These are phyloP conservation scores for Acacia concinna DNA, from an alignment of 331 rosid species.

Conservation along the genomic window DNA sequence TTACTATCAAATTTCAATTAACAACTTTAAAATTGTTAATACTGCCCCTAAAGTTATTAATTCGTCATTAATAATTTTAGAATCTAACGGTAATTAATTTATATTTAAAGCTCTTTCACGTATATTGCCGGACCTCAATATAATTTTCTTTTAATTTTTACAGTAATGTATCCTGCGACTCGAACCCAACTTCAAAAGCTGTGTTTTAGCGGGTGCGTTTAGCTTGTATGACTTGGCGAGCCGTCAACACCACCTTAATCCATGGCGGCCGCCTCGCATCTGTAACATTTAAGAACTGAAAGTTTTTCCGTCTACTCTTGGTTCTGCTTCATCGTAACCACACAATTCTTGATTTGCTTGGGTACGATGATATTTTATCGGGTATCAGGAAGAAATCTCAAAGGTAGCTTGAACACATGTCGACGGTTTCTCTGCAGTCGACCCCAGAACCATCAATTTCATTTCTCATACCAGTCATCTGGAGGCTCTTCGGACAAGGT, in stretches of 20 bases:
- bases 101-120: too few relatives aligned
- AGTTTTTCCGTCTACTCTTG: neutral
- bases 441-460: constrained; percentile 36
- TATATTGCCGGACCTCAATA: too few relatives aligned
- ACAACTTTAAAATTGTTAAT: too few relatives aligned
- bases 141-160: too few relatives aligned
- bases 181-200: neutral
- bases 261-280: constrained; percentile 7
- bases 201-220: neutral
- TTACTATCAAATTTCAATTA: too few relatives aligned
- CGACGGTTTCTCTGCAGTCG: constrained; percentile 43
- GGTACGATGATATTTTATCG: constrained; percentile 62
- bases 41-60: too few relatives aligned
- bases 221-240: neutral
- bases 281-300: neutral
- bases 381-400: constrained; percentile 48
- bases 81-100: too few relatives aligned
- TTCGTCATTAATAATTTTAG: too few relatives aligned
- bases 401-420: constrained; percentile 44
- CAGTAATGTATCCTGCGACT: too few relatives aligned
- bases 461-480: constrained; percentile 29
- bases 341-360: constrained; percentile 13
- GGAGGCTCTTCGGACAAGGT: constrained; percentile 52
- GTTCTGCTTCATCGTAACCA: constrained; percentile 8
- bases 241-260: neutral